Base-by-base conservation (phyloP, 495 filamentous ascomycete genomes). In the Aeminium ludgeri region DNA sequence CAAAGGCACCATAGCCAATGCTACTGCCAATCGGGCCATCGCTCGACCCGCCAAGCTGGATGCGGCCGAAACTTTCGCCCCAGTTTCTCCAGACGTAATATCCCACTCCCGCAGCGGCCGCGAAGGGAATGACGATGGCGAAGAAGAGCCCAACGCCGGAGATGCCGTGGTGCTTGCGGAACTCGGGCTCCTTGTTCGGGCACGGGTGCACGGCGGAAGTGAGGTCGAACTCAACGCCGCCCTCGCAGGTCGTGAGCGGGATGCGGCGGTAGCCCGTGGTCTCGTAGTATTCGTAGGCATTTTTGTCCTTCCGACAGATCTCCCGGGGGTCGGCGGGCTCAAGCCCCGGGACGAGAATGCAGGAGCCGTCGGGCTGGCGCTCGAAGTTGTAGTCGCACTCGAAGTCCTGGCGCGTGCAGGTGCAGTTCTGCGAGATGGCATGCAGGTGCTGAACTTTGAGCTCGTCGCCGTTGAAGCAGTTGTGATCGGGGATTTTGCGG, bases 311-410 rank as follows among this genome's bases (percentile, higher is more conserved):
- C 13, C 59, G 55, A 62, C 89, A 99, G 31, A 67, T 55, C 31
- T 67, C 65, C 42, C 65, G 63, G 38, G 77, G 74, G 53, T 87
- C 70, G n/a, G 75, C 67, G 17, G 76, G 72, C 7, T 59, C 17
- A 34, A 84, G 68, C 19, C 85, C 86, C 0, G 63, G 49, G 20
- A 94, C 80, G 28, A 89, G 74, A 5, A 50, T 48, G 59, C 91
- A 99, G 44, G 73, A 73, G 31, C 76, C 78, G 55, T 85, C 80
- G 27, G 53, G 68, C 57, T 78, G 69, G 30, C 76, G 70, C 56
- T 94, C 72, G 58, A 71, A 99, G 61, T 99, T 99, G 67, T 80
- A 99, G 57, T 94, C 87, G 64, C 89, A 99, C 71, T 99, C 91
- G 60, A 76, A 99, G 61, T 99, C 91, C 25, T 73, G 65, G 20